Conservation (phyloP, 371 early-diverging fungal species). For the Parasitella parasitica region DNA sequence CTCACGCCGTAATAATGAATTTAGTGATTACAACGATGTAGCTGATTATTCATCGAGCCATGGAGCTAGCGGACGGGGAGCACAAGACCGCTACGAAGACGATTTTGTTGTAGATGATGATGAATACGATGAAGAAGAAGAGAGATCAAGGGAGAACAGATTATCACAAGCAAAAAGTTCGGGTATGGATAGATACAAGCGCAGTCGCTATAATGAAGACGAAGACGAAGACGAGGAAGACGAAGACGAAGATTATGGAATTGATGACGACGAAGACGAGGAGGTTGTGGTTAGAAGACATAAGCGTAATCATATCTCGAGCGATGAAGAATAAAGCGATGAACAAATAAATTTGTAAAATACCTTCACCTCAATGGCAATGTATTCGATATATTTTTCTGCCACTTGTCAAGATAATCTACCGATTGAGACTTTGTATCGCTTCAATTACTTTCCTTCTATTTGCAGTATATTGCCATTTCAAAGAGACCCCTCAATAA, state of each 20-base stretch:
- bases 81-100: slow-evolving; percentile 40
- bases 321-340: slow-evolving; percentile 26
- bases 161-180: slow-evolving; percentile 26
- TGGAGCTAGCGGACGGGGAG: neutral
- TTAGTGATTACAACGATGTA: slow-evolving; percentile 25
- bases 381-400: too few relatives aligned
- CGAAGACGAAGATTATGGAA: slow-evolving; percentile 32
- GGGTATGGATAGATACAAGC: slow-evolving; percentile 33
- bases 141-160: slow-evolving; percentile 31
- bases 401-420: too few relatives aligned
- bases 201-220: slow-evolving; percentile 19
- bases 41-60: slow-evolving; percentile 12
- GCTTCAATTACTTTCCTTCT: too few relatives aligned
- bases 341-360: neutral
- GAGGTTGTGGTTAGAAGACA: slow-evolving; percentile 28
- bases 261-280: slow-evolving; percentile 39
- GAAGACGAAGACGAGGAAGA: slow-evolving; percentile 34
- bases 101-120: slow-evolving; percentile 53
- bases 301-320: slow-evolving; percentile 28
- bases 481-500: too few relatives aligned
- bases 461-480: too few relatives aligned
- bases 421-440: too few relatives aligned
- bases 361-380: neutral
- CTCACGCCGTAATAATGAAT: slow-evolving; percentile 18
- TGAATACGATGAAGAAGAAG: slow-evolving; percentile 40